These are phyloP conservation scores for Aureobasidium subglaciale DNA, from an alignment of 2,329 filamentous ascomycete genomes.

Conservation along the genomic window DNA sequence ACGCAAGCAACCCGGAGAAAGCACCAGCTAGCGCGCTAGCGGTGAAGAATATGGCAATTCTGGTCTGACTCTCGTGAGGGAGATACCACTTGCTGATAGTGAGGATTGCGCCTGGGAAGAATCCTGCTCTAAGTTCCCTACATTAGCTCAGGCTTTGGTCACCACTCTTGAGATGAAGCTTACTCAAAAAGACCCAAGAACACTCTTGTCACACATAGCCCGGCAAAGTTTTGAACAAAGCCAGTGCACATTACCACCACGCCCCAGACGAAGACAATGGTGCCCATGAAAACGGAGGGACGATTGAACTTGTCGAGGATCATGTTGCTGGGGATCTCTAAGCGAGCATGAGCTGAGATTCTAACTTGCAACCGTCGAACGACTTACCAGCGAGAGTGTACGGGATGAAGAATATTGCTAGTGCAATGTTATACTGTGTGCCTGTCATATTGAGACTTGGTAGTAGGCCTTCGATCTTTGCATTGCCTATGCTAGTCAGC, in stretches of 20 bases:
- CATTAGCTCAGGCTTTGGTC: no score
- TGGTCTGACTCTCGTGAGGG: conserved; percentile 17
- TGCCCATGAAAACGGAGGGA: conserved; percentile 39
- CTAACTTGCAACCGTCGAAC: conserved; percentile 38
- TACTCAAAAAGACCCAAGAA: conserved; percentile 59
- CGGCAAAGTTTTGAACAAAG: conserved; percentile 39
- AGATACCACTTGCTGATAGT: conserved; percentile 15
- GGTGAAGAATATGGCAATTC: conserved; percentile 22
- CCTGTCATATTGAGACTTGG: conserved; percentile 56
- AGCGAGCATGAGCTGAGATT: conserved; percentile 35
- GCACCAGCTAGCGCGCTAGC: conserved; percentile 20
- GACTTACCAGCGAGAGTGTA: conserved; percentile 32
- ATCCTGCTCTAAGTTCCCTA: conserved; percentile 20
- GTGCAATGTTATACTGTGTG: conserved; percentile 51
- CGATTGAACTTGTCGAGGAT: conserved; percentile 63
- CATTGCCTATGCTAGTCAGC: conserved; percentile 71
- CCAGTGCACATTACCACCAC: conserved; percentile 41
- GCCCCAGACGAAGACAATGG: conserved; percentile 33
- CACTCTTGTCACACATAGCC: conserved; percentile 42
- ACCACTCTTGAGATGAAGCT: conserved; percentile 21
- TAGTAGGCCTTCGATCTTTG: conserved; percentile 50
- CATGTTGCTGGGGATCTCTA: conserved; percentile 61
- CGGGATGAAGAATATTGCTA: conserved; percentile 1
- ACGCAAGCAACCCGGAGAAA: conserved; percentile 22
- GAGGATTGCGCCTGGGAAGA: conserved; percentile 61